Evolutionary conservation across 2,329 filamentous ascomycete species (phyloP).

Genomic region (Biscogniauxia mediterranea): DNA sequence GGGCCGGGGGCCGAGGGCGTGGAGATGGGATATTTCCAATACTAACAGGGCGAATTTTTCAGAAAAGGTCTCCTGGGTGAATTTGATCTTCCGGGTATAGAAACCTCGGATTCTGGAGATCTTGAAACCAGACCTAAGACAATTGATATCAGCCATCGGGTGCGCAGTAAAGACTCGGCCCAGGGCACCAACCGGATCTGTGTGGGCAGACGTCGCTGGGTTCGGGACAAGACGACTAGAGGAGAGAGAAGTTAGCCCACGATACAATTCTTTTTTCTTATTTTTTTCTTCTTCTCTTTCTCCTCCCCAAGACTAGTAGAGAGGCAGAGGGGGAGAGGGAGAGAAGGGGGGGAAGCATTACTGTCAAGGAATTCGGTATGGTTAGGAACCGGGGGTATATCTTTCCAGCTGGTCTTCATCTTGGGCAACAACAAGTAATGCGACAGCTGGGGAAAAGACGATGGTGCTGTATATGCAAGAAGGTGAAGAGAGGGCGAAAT

Average conservation of each 20-base stretch:
- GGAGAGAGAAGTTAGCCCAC: slow-evolving; percentile 6
- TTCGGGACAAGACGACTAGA: slow-evolving; percentile 78
- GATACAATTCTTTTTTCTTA: neutral
- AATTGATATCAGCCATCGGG: neutral
- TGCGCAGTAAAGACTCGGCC: neutral
- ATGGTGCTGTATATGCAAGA: slow-evolving; percentile 3
- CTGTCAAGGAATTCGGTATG: slow-evolving; percentile 94
- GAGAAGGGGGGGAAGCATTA: neutral
- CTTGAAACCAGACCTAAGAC: slow-evolving; percentile 70
- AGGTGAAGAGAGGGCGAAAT: neutral
- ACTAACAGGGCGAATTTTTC: slow-evolving; percentile 68
- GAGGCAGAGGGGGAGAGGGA: neutral
- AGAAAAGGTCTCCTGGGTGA: slow-evolving; percentile 92
- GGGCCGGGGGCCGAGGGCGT: too few relatives aligned
- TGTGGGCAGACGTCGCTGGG: slow-evolving; percentile 87
- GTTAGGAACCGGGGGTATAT: slow-evolving; percentile 85
- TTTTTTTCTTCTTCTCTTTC: neutral
- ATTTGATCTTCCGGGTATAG: slow-evolving; percentile 98
- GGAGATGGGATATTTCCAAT: slow-evolving; percentile 33
- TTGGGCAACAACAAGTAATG: slow-evolving; percentile 34
- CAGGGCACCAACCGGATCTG: slow-evolving; percentile 67
- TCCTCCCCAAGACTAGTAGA: too few relatives aligned
- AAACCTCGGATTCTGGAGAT: slow-evolving; percentile 90
- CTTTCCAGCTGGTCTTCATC: slow-evolving; percentile 67
- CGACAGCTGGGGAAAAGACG: slow-evolving; percentile 4